Percentiles rank a stretch among this genome's conserved stretches.
Evolutionary conservation across 1,284 basidiomycete genomes (phyloP).

Genomic region (Austroboletus niveus): DNA sequence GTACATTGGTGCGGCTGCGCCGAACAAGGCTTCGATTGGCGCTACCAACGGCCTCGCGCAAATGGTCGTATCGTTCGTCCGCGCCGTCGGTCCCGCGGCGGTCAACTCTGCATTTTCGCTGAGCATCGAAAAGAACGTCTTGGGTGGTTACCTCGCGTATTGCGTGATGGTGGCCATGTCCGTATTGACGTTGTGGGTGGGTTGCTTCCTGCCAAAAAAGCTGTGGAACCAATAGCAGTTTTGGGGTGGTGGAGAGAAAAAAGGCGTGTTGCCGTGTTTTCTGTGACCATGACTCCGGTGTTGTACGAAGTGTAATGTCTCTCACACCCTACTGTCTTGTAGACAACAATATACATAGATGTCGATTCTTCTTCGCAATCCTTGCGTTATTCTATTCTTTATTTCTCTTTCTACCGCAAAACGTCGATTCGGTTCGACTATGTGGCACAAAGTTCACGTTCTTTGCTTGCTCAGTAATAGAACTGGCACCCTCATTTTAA

Average conservation of each 20-base stretch:
- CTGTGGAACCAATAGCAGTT: not conserved
- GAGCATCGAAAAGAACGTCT: not conserved
- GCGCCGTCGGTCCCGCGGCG: not conserved
- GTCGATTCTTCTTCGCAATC: no score
- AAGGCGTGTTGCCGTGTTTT: not conserved
- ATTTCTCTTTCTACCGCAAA: no score
- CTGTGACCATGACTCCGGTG: not conserved
- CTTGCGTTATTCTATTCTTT: no score
- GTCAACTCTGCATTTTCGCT: not conserved
- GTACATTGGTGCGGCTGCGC: not conserved
- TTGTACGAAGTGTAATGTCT: not conserved
- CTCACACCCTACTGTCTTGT: not conserved
- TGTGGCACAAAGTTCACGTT: no score
- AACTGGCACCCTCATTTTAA: no score
- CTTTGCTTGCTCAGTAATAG: no score
- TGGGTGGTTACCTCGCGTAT: not conserved
- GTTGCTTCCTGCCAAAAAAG: not conserved
- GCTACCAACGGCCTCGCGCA: not conserved
- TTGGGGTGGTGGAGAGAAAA: slow-evolving; percentile 19
- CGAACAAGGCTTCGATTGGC: not conserved
- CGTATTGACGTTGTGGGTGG: not conserved
- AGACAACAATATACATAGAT: no score
- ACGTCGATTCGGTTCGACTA: no score
- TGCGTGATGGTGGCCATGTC: not conserved
- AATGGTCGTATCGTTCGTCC: not conserved